Conservation (phyloP, 2,329 filamentous ascomycete genomes). For the Fusarium dlaminii region DNA sequence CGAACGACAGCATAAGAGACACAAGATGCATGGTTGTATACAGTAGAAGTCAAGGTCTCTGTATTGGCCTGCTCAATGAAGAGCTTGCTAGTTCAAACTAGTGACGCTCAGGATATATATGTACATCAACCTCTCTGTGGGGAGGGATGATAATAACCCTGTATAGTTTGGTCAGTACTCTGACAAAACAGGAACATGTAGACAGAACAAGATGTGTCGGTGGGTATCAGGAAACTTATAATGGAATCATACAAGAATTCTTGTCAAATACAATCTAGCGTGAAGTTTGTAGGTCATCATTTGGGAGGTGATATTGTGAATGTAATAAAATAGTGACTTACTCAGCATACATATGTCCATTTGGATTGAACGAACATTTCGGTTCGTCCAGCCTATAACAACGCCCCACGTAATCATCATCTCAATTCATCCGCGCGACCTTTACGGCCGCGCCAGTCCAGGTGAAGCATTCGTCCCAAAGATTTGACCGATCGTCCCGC, state of each 20-base stretch:
- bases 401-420: background rate
- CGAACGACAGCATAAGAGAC: background rate
- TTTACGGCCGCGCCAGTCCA: conserved; percentile 39
- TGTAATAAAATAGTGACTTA: conserved; percentile 12
- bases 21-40: fast-evolving
- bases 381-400: background rate
- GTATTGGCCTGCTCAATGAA: fast-evolving
- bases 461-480: conserved; percentile 42
- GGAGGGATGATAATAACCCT: background rate
- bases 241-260: conserved; percentile 48
- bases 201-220: background rate
- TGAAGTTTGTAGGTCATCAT: conserved; percentile 54
- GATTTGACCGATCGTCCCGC: conserved; percentile 61
- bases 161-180: conserved; percentile 11
- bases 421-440: background rate
- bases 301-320: background rate
- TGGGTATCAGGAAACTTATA: conserved; percentile 46
- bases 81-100: fast-evolving
- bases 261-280: conserved; percentile 62
- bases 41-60: background rate
- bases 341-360: background rate
- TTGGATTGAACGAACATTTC: background rate
- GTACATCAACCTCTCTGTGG: background rate
- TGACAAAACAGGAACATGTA: background rate
- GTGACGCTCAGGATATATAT: background rate